A percentile compares a stretch with the other conserved stretches of the same genome.
Evolutionary conservation across 1,139 yeast species (phyloP).

Genomic region (Debaryomycetaceae sp.): DNA sequence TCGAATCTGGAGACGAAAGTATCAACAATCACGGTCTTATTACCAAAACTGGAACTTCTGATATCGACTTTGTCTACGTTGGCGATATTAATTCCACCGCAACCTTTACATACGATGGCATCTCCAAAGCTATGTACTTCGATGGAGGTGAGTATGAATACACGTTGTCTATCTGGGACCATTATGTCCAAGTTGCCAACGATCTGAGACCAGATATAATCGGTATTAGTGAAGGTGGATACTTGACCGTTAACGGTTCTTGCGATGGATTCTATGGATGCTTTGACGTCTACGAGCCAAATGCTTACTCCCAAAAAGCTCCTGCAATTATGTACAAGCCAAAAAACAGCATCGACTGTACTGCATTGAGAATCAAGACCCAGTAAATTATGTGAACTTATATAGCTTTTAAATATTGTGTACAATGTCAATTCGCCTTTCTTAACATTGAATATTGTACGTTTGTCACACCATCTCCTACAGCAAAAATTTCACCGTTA

Average conservation of each 20-base stretch:
- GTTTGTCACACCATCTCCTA: no score
- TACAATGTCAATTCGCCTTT: no score
- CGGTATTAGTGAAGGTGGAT: slow-evolving; percentile 19
- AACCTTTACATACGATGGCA: not conserved
- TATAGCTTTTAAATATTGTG: no score
- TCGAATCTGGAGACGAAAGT: slow-evolving; percentile 14
- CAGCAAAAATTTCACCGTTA: no score
- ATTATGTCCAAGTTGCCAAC: not conserved
- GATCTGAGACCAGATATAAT: slow-evolving; percentile 8
- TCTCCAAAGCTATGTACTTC: not conserved
- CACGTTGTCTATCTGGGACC: not conserved
- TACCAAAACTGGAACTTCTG: slow-evolving; percentile 54
- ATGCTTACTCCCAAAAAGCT: slow-evolving; percentile 27
- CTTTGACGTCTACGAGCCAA: slow-evolving; percentile 41
- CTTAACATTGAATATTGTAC: no score
- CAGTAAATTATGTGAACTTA: not conserved
- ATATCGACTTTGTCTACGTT: slow-evolving; percentile 16
- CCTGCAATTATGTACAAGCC: slow-evolving; percentile 17
- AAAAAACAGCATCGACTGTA: not conserved
- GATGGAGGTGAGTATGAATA: not conserved
- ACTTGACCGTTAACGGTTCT: slow-evolving; percentile 27
- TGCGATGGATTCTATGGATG: slow-evolving; percentile 35
- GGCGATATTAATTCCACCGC: not conserved
- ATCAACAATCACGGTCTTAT: slow-evolving; percentile 27
- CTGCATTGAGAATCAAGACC: not conserved